Percentiles rank a stretch among this genome's conserved stretches.
These are phyloP conservation scores for Alternaria infectoria DNA, from an alignment of 2,329 filamentous ascomycete species.

Conservation along the genomic window DNA sequence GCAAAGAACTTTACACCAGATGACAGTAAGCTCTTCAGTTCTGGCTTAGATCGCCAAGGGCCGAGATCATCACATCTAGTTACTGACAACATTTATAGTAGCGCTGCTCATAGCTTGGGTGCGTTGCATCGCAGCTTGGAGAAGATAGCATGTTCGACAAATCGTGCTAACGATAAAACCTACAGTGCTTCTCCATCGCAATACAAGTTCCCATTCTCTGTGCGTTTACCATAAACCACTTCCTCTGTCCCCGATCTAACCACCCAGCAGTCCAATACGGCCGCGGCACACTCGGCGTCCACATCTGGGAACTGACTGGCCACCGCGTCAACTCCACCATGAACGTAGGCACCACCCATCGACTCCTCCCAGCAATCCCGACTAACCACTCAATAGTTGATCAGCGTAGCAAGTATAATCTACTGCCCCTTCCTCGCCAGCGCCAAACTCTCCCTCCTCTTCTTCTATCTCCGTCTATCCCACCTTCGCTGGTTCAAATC, in stretches of 20 bases:
- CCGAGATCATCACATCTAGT: no score
- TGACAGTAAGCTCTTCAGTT: constrained; percentile 20
- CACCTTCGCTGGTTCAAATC: constrained; percentile 17
- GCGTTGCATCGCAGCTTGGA: background rate
- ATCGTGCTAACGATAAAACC: background rate
- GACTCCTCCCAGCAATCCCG: background rate
- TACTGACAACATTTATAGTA: background rate
- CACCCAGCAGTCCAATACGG: constrained; percentile 13
- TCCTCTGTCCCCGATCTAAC: background rate
- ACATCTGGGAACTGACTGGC: constrained; percentile 27
- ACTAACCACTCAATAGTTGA: constrained; percentile 5
- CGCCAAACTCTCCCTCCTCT: constrained; percentile 29
- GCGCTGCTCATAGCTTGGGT: constrained; percentile 21
- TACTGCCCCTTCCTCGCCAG: constrained; percentile 22
- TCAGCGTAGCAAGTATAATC: constrained; percentile 13
- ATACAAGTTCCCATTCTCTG: constrained; percentile 16
- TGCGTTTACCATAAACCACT: background rate
- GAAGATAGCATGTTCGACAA: background rate
- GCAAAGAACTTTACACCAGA: constrained; percentile 30
- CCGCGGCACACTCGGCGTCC: constrained; percentile 22
- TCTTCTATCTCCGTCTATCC: constrained; percentile 25
- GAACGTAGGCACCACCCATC: constrained; percentile 3
- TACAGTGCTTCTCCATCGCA: constrained; percentile 11
- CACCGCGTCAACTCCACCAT: constrained; percentile 15
- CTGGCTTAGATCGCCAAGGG: no score